Evolutionary conservation across 1,139 yeast species (phyloP), one percentile per base, ranked within the genome.

Genomic region (Yamadazyma pseudoaaseri): DNA sequence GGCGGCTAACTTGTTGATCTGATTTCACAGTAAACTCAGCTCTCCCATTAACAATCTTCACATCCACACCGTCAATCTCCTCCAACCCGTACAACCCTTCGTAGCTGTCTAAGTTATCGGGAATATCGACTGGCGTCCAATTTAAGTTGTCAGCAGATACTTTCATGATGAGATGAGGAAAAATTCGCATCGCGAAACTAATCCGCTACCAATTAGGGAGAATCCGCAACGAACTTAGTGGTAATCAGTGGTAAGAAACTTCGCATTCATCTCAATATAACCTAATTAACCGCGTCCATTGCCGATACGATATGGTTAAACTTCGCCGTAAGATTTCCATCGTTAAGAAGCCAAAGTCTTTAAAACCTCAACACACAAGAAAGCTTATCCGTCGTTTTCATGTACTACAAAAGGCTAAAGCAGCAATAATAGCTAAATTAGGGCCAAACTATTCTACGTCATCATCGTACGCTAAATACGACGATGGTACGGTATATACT

Each of bases 1-100:
- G 35, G 34, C 44, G 38, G 33, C 45, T 46, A 30, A 44, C 31
- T 15, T 39, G 46, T 16, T 42, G 47, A 27, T 52, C 48, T 36
- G 14, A 33, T 36, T 13, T 27, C 29, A 79, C 76, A 16, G 76
- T 59, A 49, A 86, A 86, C 45, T 75, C 73, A 0, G 82, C 78
- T 41, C 68, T 65, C 11, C 95, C 95, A 37, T 78, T 67, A 3
- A 79, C 76, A 36, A 78, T 69, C 42, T 76, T 76, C 4, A 90
- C 90, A 48, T 76, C 90, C 16, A 90, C 97, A 17, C 96, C 97
- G 35, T 89, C 97, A 34, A 92, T 75, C 56, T 92, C 98, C 57
- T 92, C 97, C 27, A 92, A 62, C 0, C 97, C 98, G 58, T 80
- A 86, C 47, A 89, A 82, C 0, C 97, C 97, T 49, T 84, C 90